Evolutionary conservation across 805 yeast genomes (phyloP), one percentile per base, ranked within the genome.

Genomic region (Grigorovia jiainica): DNA sequence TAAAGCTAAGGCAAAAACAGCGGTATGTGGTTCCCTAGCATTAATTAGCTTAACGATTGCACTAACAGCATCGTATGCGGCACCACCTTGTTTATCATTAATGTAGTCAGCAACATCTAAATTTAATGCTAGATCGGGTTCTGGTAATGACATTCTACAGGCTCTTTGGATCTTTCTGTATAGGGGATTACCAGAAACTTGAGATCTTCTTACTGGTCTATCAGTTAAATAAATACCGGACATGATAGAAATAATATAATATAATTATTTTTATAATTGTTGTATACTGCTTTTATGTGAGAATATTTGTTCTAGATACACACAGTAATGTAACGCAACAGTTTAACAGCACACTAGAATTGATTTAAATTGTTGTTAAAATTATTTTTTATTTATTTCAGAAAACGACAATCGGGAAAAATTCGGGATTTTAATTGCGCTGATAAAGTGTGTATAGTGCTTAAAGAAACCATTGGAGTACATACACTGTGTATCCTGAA

Each of bases 31-130:
- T 51, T 84, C 92, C 54, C 86, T 72, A 50, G 82, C 81, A 64
- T 87, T 84, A 58, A 90, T 76, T 47, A 87, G 70, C 55, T 80
- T 81, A 41, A 82, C 97, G 47, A 89, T 79, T 5, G 89, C 80
- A 47, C 79, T 72, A 5, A 95, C 94, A 3, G 97, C 97, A 57
- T 90, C 97, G 47, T 96, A 73, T 2, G 97, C 95, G 9, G 85
- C 70, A 15, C 76, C 73, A 20, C 95, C 97, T 66, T 89, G 95
- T 57, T 90, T 90, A 42, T 83, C 89, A 58, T 92, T 92, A 61
- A 92, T 79, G 54, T 82, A 73, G 63, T 92, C 99, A 47, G 97
- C 90, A 45, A 92, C 89, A 58, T 90, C 97, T 51, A 92, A 66
- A 59, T 90, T 92, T 47, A 87, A 66, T 3, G 87, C 85, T 44